Evolutionary conservation across 805 yeast genomes (phyloP).

Genomic region (Teunomyces aglyptinius): DNA sequence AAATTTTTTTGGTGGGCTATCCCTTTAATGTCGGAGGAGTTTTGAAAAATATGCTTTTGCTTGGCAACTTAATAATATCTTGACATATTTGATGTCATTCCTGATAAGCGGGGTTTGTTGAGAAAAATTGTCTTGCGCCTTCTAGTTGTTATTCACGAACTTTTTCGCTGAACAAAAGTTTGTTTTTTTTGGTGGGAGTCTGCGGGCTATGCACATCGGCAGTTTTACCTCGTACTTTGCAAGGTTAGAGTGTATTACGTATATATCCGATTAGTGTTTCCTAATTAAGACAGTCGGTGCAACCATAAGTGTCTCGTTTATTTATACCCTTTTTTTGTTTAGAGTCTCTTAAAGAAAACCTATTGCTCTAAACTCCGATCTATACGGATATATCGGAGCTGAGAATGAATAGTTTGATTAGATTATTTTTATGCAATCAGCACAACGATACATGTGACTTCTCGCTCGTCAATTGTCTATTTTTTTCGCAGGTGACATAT

Average conservation of each 20-base stretch:
- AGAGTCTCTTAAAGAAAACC: too few relatives aligned
- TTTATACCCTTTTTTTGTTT: too few relatives aligned
- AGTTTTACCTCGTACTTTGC: neutral
- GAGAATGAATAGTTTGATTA: neutral
- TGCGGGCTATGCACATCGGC: neutral
- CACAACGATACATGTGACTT: conserved; percentile 1
- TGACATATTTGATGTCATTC: conserved; percentile 6
- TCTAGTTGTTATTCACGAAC: neutral
- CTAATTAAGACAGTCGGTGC: neutral
- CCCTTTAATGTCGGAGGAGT: neutral
- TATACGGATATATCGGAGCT: neutral
- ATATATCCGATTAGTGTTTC: neutral
- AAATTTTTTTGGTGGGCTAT: neutral
- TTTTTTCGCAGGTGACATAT: conserved; percentile 3
- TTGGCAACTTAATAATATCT: neutral
- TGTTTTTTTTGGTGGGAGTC: neutral
- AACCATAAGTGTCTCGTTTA: neutral
- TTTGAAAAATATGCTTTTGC: neutral
- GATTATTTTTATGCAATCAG: neutral
- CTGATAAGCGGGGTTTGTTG: conserved; percentile 1
- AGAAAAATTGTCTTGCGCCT: neutral
- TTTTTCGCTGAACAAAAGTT: neutral
- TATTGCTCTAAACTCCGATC: neutral
- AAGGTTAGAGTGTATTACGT: neutral
- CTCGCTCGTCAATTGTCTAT: neutral